These are phyloP conservation scores for Leptomonas seymouri DNA, from an alignment of 208 protist species.

Conservation along the genomic window DNA sequence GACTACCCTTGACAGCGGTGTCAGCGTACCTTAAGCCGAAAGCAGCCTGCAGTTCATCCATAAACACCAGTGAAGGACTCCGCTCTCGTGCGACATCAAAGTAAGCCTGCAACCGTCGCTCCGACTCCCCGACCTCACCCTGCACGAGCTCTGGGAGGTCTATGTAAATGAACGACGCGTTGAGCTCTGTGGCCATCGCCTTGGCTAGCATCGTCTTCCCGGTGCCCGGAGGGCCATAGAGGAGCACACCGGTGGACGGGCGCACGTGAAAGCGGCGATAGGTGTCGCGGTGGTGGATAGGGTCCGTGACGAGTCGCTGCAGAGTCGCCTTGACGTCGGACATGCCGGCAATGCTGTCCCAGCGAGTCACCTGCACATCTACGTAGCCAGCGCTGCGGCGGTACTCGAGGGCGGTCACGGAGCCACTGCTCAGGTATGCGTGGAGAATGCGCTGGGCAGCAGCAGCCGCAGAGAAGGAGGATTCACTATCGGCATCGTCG, in stretches of 20 bases:
- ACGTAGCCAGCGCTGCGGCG: conserved; percentile 66
- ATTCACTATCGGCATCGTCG: background rate
- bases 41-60: conserved; percentile 95
- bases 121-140: conserved; percentile 92
- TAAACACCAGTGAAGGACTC: conserved; percentile 91
- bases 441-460: conserved; percentile 40
- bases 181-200: conserved; percentile 90
- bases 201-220: conserved; percentile 94
- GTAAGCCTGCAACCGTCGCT: conserved; percentile 81
- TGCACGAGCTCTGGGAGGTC: conserved; percentile 84
- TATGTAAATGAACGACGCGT: conserved; percentile 92
- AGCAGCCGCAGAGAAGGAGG: background rate
- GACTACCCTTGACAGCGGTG: background rate
- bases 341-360: conserved; percentile 84
- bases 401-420: conserved; percentile 53
- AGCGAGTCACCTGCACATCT: conserved; percentile 71
- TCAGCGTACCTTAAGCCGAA: conserved; percentile 59
- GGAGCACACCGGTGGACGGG: conserved; percentile 90
- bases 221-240: conserved; percentile 92
- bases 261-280: conserved; percentile 47
- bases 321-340: conserved; percentile 53
- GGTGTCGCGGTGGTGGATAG: conserved; percentile 31
- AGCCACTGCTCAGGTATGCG: conserved; percentile 47
- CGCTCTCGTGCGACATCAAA: conserved; percentile 81
- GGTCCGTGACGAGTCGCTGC: conserved; percentile 49